phyloP scores from a whole-genome alignment of 192 early-diverging fungal species.

The Linnemannia elongata region DNA sequence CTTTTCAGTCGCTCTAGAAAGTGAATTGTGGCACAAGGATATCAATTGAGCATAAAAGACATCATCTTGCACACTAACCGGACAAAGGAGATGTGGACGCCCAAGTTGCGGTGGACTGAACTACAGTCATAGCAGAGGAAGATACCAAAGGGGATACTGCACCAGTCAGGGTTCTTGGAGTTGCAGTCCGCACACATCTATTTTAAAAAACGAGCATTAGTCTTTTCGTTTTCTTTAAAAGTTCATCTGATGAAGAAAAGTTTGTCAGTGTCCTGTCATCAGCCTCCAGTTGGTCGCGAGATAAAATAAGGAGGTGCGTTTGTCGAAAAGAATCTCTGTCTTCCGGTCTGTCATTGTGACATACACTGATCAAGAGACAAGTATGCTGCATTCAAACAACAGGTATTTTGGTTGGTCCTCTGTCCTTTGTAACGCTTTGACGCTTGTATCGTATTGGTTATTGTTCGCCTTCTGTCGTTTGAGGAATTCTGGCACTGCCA shows the following conservation, averaged over 20 bases:
- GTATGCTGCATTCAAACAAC: not conserved
- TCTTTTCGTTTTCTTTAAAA: not conserved
- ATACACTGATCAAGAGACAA: not conserved
- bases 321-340: not conserved
- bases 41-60: not conserved
- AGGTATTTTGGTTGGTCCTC: not conserved
- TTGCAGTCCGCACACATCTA: constrained; percentile 96
- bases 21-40: not conserved
- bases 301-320: not conserved
- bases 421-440: not conserved
- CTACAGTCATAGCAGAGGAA: constrained; percentile 98
- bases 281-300: not conserved
- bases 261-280: not conserved
- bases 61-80: constrained; percentile 63
- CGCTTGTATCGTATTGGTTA: not conserved
- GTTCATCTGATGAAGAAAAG: not conserved
- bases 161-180: constrained; percentile 96
- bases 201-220: constrained; percentile 5
- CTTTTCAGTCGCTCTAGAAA: not conserved
- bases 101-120: constrained; percentile 94
- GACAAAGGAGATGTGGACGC: constrained; percentile 98
- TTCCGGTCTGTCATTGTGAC: not conserved
- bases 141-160: constrained; percentile 93
- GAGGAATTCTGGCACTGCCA: not conserved
- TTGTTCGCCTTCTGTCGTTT: not conserved